Conservation (phyloP, 768 basidiomycete genomes). For the Boletus rubropictus region DNA sequence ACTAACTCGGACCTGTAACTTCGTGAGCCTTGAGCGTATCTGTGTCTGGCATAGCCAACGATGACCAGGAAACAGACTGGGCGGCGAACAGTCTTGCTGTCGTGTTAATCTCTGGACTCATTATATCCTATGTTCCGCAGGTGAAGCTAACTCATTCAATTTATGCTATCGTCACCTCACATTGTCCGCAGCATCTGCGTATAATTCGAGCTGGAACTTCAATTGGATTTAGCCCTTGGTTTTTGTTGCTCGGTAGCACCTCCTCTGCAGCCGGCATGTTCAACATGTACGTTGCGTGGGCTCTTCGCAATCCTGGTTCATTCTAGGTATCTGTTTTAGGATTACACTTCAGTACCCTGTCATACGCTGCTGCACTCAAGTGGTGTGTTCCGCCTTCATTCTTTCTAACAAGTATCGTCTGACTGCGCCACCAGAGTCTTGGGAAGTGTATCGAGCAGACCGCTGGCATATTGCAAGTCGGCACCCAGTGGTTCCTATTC, state of each 20-base stretch:
- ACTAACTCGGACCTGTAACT: conserved; percentile 9
- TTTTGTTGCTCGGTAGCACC: conserved; percentile 81
- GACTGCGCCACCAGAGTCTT: conserved; percentile 42
- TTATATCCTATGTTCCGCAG: conserved; percentile 83
- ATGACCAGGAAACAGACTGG: conserved; percentile 63
- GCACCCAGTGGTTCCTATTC: conserved; percentile 81
- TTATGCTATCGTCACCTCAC: background rate
- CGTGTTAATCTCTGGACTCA: conserved; percentile 62
- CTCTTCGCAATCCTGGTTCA: background rate
- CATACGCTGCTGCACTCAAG: conserved; percentile 70
- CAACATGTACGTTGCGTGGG: conserved; percentile 55
- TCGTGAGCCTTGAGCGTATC: conserved; percentile 10
- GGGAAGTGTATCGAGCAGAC: conserved; percentile 74
- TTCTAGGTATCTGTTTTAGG: conserved; percentile 36
- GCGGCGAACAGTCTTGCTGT: conserved; percentile 57
- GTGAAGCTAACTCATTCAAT: conserved; percentile 30
- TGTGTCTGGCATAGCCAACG: background rate
- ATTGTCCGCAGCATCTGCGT: conserved; percentile 55
- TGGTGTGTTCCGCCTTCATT: conserved; percentile 46
- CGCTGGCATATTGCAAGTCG: conserved; percentile 78
- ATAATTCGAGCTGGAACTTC: conserved; percentile 76
- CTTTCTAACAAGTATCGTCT: background rate
- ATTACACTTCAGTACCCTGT: conserved; percentile 80
- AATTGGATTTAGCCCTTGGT: conserved; percentile 90
- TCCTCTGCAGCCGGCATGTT: conserved; percentile 78